Evolutionary conservation across 2,329 filamentous ascomycete genomes (phyloP).

Genomic region (Cytospora piceicola): DNA sequence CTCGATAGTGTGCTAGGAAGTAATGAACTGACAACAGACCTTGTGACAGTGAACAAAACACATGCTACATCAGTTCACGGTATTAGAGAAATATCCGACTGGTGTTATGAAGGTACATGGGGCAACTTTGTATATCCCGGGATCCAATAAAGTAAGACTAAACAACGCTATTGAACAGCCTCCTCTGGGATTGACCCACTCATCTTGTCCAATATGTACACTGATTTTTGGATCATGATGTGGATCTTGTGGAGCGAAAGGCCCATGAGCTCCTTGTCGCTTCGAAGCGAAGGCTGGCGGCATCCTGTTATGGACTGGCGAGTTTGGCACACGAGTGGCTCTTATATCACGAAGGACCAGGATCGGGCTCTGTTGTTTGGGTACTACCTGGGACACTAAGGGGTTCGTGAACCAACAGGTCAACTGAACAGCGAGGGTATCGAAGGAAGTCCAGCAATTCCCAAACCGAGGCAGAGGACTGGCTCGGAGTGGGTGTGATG

Average conservation of each 20-base stretch:
- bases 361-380: slow-evolving; percentile 41
- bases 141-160: slow-evolving; percentile 26
- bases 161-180: no score
- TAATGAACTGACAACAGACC: no score
- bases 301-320: slow-evolving; percentile 41
- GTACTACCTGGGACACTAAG: slow-evolving; percentile 40
- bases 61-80: no score
- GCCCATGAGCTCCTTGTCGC: slow-evolving; percentile 36
- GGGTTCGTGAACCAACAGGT: slow-evolving; percentile 39
- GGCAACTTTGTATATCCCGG: slow-evolving; percentile 33
- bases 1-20: no score
- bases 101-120: slow-evolving; percentile 40
- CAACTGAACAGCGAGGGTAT: slow-evolving; percentile 40
- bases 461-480: slow-evolving; percentile 36
- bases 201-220: no score
- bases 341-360: slow-evolving; percentile 39
- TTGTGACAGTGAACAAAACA: no score
- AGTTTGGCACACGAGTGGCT: slow-evolving; percentile 42
- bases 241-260: slow-evolving; percentile 30
- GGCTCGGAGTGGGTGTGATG: slow-evolving; percentile 35
- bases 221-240: accelerated
- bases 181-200: neutral
- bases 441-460: slow-evolving; percentile 37
- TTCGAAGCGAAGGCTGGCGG: slow-evolving; percentile 41
- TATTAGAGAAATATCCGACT: slow-evolving; percentile 23